Evolutionary conservation across 441 rosid genomes (phyloP), one percentile per base, ranked within the genome.

Genomic region (Monsonia emarginata): DNA sequence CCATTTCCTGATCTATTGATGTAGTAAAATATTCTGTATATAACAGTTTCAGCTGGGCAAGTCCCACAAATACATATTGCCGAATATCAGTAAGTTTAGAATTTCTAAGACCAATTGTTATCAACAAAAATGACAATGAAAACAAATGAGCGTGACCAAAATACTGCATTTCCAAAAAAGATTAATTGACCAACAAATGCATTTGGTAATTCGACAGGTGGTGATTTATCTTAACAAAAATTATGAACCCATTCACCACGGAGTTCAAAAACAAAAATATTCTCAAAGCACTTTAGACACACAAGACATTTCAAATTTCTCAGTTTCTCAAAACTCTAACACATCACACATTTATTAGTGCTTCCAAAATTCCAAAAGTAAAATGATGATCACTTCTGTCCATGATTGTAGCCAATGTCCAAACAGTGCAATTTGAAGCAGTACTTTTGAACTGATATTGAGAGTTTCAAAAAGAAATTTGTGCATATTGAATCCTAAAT

Each of bases 11-110:
- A 74, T 85, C 95, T 87, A 83, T 89, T 94, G 67, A 91, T 79
- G 80, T 91, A 88, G 86, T 88, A 91, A 82, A 81, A 95, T 72
- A 95, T 95, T 84, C 98, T 84, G 86, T 90, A 95, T 76, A 85
- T 83, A 48, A 94, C 98, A 73, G 98, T 94, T 80, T 94, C 98
- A 80, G 97, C 98, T 94, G 96, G 67, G 25, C 71, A 77, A 79
- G 64, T 42, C 71, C 69, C 70, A 65, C 40, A 74, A 66, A 25
- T 61, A 57, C 24, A 26, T 1, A 56, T 24, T 24, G 24, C 7
- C 24, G 30, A 24, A 56, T 56, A 56, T 24, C 60, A 25, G 60
- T 10, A 48, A 62, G 77, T 74, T 75, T 21, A 66, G 36, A 27
- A 19, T 57, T 3, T 8, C 18, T 34, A 67, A 5, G 28, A 3